Percentiles rank a stretch among this genome's conserved stretches.
These are phyloP conservation scores for Leccinum subrobustum DNA, from an alignment of 1,284 basidiomycete genomes.

Conservation along the genomic window DNA sequence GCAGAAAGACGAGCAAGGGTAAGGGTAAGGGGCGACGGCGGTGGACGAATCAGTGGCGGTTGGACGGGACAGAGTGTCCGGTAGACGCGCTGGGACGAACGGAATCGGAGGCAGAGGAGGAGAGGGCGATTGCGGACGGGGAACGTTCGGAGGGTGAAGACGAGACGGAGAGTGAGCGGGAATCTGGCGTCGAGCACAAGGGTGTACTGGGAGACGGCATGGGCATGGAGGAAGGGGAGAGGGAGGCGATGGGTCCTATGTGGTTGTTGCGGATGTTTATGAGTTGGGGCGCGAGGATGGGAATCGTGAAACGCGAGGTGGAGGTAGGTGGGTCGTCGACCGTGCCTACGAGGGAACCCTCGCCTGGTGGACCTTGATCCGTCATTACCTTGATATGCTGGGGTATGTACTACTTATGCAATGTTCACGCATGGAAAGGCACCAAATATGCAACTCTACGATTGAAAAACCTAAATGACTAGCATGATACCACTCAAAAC, in stretches of 20 bases:
- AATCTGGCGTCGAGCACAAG: no score
- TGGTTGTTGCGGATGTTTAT: conserved; percentile 75
- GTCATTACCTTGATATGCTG: conserved; percentile 5
- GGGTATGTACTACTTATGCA: conserved; percentile 1
- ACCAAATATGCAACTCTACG: conserved; percentile 7
- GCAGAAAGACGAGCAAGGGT: conserved; percentile 9
- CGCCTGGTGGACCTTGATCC: conserved; percentile 18
- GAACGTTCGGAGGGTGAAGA: no score
- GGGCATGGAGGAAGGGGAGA: no score
- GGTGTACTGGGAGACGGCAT: no score
- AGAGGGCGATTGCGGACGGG: no score
- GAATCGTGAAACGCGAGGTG: conserved; percentile 31
- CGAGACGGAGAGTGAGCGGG: no score
- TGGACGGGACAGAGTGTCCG: conserved; percentile 31
- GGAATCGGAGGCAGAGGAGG: no score
- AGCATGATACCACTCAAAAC: conserved; percentile 3
- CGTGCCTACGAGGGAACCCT: conserved; percentile 23
- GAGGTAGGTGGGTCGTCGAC: conserved; percentile 15
- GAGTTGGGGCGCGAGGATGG: conserved; percentile 58
- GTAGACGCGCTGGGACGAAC: no score
- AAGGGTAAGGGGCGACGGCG: conserved; percentile 26
- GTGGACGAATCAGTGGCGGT: conserved; percentile 56
- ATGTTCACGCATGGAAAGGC: conserved; percentile 16
- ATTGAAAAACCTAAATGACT: conserved; percentile 6
- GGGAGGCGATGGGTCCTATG: conserved; percentile 60